Percentiles rank a stretch among this genome's conserved stretches.
These are phyloP conservation scores for Mycena kentingensis DNA, from an alignment of 768 basidiomycete species.

Conservation along the genomic window DNA sequence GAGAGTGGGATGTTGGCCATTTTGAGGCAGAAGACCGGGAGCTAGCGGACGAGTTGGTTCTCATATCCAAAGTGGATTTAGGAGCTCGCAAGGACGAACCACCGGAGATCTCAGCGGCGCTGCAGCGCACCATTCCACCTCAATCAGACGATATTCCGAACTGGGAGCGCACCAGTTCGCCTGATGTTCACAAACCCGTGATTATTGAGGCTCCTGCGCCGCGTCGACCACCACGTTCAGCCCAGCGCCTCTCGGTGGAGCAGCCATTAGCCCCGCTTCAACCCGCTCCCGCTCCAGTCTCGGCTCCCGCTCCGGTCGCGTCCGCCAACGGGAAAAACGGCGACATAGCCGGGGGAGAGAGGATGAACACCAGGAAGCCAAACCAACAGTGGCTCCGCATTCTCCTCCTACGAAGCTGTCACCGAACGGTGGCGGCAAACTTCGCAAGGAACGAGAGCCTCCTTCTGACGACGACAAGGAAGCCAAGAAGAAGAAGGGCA, in stretches of 20 bases:
- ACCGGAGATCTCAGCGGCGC: constrained; percentile 1
- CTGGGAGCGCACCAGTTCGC: constrained; percentile 68
- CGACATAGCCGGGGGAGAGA: no score
- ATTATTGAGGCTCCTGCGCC: no score
- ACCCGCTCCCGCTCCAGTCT: no score
- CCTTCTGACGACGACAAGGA: constrained; percentile 37
- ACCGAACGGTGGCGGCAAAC: constrained; percentile 34
- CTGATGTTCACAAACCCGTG: no score
- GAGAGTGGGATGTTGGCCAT: constrained; percentile 67
- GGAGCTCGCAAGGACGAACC: constrained; percentile 35
- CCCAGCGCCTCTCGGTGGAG: constrained; percentile 55
- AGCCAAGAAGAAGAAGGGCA: constrained; percentile 62
- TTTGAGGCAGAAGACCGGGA: constrained; percentile 72
- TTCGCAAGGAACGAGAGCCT: constrained; percentile 46
- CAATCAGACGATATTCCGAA: constrained; percentile 84
- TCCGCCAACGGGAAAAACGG: no score
- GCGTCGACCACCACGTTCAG: constrained; percentile 48
- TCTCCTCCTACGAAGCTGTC: constrained; percentile 5
- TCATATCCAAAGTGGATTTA: constrained; percentile 30
- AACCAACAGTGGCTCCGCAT: constrained; percentile 19
- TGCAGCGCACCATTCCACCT: constrained; percentile 44
- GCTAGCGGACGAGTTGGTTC: constrained; percentile 57
- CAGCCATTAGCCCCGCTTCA: no score
- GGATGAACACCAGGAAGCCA: background rate
- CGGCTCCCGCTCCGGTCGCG: no score